These are phyloP conservation scores for Penicillium concentricum DNA, from an alignment of 2,329 filamentous ascomycete genomes.

Conservation along the genomic window DNA sequence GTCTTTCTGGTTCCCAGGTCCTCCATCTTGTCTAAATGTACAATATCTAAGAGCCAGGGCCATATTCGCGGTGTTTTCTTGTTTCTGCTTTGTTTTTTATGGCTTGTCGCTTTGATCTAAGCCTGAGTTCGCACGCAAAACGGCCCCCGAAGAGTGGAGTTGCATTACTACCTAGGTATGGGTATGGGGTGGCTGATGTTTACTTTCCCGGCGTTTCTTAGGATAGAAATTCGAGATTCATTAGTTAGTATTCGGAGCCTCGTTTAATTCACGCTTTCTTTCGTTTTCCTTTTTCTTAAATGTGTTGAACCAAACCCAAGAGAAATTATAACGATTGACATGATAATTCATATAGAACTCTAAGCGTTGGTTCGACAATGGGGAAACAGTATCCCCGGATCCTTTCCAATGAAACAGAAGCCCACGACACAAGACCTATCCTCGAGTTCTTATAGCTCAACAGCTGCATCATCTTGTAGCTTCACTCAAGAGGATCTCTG, in stretches of 20 bases:
- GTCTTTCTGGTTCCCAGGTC: constrained; percentile 3
- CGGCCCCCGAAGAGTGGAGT: constrained; percentile 14
- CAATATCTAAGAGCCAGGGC: neutral
- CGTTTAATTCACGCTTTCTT: neutral
- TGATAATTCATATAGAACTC: neutral
- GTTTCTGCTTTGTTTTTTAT: constrained; percentile 1
- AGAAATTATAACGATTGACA: neutral
- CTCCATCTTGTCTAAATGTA: constrained; percentile 6
- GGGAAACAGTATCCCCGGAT: neutral
- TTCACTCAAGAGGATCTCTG: neutral
- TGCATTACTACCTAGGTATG: constrained; percentile 5
- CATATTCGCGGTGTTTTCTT: neutral
- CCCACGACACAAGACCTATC: neutral
- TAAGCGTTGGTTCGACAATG: neutral
- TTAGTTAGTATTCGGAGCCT: constrained; percentile 5
- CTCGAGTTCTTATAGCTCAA: neutral
- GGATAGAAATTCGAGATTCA: constrained; percentile 11
- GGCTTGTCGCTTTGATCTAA: neutral
- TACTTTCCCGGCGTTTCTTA: constrained; percentile 20
- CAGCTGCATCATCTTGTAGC: neutral
- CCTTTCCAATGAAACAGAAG: neutral
- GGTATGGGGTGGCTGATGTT: constrained; percentile 11
- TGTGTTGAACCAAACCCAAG: neutral
- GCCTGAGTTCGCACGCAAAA: constrained; percentile 11
- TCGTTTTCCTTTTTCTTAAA: neutral